Percentiles rank a stretch among this genome's conserved stretches.
Evolutionary conservation across 1,139 yeast genomes (phyloP).

Genomic region (Arxiozyma heterogenica): DNA sequence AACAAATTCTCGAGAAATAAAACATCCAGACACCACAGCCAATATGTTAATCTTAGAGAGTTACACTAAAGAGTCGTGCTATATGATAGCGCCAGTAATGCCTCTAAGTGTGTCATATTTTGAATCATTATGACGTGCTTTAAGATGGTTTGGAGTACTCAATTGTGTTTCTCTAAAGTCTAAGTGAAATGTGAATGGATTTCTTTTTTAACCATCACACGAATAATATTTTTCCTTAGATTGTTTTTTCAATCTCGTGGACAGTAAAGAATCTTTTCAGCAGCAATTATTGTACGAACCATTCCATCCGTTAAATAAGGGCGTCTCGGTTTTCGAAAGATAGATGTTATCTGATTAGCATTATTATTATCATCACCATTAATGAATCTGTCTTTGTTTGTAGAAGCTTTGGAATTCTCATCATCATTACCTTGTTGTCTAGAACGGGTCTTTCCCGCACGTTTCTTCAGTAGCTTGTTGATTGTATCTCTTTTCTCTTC

Average conservation of each 20-base stretch:
- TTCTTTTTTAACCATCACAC: too few species aligned
- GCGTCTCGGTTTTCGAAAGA: background rate
- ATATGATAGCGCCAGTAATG: too few species aligned
- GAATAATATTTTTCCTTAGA: too few species aligned
- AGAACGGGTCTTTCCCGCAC: slow-evolving; percentile 59
- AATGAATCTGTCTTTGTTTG: slow-evolving; percentile 30
- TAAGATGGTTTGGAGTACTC: too few species aligned
- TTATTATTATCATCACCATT: background rate
- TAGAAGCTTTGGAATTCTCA: slow-evolving; percentile 24
- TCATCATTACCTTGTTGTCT: slow-evolving; percentile 36
- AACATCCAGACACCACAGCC: too few species aligned
- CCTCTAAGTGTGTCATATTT: too few species aligned
- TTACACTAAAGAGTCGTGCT: too few species aligned
- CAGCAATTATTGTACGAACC: background rate
- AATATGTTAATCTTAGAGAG: too few species aligned
- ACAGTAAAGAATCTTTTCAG: background rate
- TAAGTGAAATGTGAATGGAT: too few species aligned
- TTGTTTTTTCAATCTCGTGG: background rate
- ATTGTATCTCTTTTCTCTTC: slow-evolving; percentile 90
- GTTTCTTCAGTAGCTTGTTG: slow-evolving; percentile 71
- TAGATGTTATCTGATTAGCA: background rate
- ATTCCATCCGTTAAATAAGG: slow-evolving; percentile 2
- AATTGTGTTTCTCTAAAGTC: too few species aligned
- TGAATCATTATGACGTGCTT: too few species aligned
- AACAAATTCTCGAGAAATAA: too few species aligned